Conservation (phyloP, 345 rosid genomes). For the Eucalyptus virginea region DNA sequence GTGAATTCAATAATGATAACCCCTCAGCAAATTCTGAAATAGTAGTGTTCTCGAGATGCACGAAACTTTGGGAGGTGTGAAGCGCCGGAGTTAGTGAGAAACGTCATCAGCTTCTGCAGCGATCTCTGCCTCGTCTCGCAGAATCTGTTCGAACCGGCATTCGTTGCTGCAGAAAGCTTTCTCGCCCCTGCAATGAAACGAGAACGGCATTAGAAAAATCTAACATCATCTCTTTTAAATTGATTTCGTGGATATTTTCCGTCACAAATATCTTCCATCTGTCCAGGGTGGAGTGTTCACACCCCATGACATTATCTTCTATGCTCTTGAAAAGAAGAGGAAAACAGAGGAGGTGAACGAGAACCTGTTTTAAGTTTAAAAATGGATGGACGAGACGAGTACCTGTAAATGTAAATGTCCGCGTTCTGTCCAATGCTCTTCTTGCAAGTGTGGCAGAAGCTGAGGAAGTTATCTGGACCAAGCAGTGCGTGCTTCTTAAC, state of each 20-base stretch:
- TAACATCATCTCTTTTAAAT: background rate
- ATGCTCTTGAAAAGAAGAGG: background rate
- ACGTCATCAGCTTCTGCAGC: background rate
- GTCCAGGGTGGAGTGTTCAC: background rate
- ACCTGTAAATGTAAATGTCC: slow-evolving; percentile 84
- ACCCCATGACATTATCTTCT: background rate
- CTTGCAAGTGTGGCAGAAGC: slow-evolving; percentile 60
- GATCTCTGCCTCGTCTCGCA: slow-evolving; percentile 34
- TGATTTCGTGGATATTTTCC: background rate
- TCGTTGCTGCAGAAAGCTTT: slow-evolving; percentile 74
- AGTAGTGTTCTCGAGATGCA: background rate
- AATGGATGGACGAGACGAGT: background rate
- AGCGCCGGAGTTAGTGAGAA: background rate
- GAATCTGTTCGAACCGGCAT: slow-evolving; percentile 72
- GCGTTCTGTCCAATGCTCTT: slow-evolving; percentile 49
- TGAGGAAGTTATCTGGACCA: slow-evolving; percentile 23
- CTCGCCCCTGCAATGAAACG: slow-evolving; percentile 51
- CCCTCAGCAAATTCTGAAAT: background rate
- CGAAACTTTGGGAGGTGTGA: background rate
- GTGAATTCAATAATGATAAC: background rate
- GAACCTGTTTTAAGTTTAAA: background rate
- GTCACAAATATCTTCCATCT: background rate
- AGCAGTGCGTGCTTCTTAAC: background rate
- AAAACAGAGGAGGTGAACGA: background rate
- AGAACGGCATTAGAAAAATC: background rate